These are phyloP conservation scores for Trypanosoma boissoni DNA, from an alignment of 208 protist species.

Conservation along the genomic window DNA sequence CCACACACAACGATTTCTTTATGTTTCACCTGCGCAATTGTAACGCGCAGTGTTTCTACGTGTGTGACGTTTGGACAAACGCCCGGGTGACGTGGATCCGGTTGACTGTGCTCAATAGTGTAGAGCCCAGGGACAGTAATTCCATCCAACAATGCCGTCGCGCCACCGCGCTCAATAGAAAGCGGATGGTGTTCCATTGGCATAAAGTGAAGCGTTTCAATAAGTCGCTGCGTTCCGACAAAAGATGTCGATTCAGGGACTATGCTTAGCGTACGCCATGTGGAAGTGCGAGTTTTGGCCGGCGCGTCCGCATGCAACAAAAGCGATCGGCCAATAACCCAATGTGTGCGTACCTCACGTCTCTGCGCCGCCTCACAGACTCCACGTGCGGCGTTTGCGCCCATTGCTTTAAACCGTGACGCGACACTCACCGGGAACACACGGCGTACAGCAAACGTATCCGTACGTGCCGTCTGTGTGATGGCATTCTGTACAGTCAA, in stretches of 20 bases:
- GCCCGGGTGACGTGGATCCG: slow-evolving; percentile 62
- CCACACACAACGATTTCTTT: slow-evolving; percentile 72
- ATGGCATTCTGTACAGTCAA: slow-evolving; percentile 62
- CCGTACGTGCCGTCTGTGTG: slow-evolving; percentile 50
- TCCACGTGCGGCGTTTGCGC: slow-evolving; percentile 43
- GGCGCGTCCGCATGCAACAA: slow-evolving; percentile 67
- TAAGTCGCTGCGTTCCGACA: slow-evolving; percentile 37
- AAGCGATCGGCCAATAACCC: slow-evolving; percentile 54
- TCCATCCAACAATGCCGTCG: slow-evolving; percentile 51
- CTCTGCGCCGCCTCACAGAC: neutral
- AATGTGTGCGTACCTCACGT: slow-evolving; percentile 17
- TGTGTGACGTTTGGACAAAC: slow-evolving; percentile 60
- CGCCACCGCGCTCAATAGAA: slow-evolving; percentile 33
- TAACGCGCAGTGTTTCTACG: slow-evolving; percentile 66
- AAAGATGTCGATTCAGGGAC: slow-evolving; percentile 28
- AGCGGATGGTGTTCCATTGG: slow-evolving; percentile 36
- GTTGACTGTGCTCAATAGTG: slow-evolving; percentile 50
- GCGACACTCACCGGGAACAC: slow-evolving; percentile 53
- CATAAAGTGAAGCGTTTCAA: slow-evolving; percentile 48
- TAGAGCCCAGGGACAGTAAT: slow-evolving; percentile 73
- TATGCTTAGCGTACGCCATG: slow-evolving; percentile 39
- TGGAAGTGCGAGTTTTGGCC: slow-evolving; percentile 18
- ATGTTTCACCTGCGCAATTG: slow-evolving; percentile 60
- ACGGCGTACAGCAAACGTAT: slow-evolving; percentile 60
- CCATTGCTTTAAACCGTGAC: slow-evolving; percentile 46